Percentiles rank a stretch among this genome's conserved stretches.
These are phyloP conservation scores for Beauveria australis DNA, from an alignment of 2,329 filamentous ascomycete species.

Conservation along the genomic window DNA sequence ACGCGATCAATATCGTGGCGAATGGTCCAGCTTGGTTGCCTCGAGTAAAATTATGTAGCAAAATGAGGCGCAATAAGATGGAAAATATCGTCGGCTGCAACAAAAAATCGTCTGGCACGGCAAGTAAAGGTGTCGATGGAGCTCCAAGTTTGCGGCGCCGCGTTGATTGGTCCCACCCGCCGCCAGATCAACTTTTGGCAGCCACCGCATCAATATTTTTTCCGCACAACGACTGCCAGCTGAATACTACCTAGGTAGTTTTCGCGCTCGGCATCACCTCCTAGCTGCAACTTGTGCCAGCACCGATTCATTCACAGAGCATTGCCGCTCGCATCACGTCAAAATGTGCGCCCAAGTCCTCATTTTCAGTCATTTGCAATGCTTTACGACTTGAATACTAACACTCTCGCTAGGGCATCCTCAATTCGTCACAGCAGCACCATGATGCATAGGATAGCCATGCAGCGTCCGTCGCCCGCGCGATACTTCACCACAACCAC, in stretches of 20 bases:
- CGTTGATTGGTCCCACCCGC: constrained; percentile 13
- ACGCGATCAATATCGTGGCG: background rate
- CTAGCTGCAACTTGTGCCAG: background rate
- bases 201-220: constrained; percentile 11
- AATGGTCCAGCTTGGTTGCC: background rate
- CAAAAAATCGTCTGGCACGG: background rate
- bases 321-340: background rate
- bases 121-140: background rate
- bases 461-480: background rate
- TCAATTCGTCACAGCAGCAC: constrained; percentile 8
- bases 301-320: background rate
- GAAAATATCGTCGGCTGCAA: background rate
- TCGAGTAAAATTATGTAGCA: background rate
- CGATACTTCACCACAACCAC: constrained; percentile 6
- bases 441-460: constrained; percentile 3
- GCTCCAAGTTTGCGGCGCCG: constrained; percentile 13
- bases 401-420: background rate
- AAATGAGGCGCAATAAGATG: background rate
- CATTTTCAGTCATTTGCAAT: background rate
- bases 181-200: background rate
- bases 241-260: no score
- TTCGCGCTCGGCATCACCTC: background rate
- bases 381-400: background rate
- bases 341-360: constrained; percentile 2
- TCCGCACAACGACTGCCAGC: background rate